Evolutionary conservation across 768 basidiomycete species (phyloP).

Genomic region (Leccinum boreale): DNA sequence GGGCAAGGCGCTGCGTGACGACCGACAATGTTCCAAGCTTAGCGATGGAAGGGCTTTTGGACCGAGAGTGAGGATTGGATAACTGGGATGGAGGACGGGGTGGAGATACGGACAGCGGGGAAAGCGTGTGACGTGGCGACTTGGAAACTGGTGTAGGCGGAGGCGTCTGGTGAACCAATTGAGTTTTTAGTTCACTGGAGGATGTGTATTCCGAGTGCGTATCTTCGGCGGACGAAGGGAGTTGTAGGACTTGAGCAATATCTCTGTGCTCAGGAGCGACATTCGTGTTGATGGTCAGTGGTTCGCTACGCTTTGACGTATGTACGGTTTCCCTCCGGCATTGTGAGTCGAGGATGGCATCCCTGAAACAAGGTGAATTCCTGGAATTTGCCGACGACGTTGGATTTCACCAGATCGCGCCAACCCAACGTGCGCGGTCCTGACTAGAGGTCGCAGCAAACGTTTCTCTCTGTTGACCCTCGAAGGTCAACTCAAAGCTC

Average conservation of each 20-base stretch:
- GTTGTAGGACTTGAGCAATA: background rate
- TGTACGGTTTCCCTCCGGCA: constrained; percentile 13
- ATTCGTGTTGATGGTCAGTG: constrained; percentile 19
- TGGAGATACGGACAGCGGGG: constrained; percentile 21
- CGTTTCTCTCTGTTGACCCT: constrained; percentile 48
- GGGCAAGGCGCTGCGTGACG: constrained; percentile 62
- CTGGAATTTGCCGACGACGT: background rate
- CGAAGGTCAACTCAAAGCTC: constrained; percentile 65
- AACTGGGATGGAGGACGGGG: constrained; percentile 25
- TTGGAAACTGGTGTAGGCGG: constrained; percentile 28
- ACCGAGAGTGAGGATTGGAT: constrained; percentile 27
- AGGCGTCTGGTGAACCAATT: constrained; percentile 1
- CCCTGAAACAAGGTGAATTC: constrained; percentile 40
- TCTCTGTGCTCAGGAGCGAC: background rate
- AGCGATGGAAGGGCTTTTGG: constrained; percentile 56
- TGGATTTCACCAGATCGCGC: constrained; percentile 60
- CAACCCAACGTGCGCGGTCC: constrained; percentile 72
- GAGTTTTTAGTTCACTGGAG: constrained; percentile 19
- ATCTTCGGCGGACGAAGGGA: constrained; percentile 16
- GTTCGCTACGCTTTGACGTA: background rate
- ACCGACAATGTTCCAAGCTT: constrained; percentile 61
- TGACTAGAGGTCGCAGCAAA: constrained; percentile 61
- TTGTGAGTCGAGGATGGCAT: constrained; percentile 47
- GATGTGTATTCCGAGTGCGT: constrained; percentile 26
- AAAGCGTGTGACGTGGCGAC: constrained; percentile 19